Evolutionary conservation across 148 eudicot genomes (phyloP).

Genomic region (Beta vulgaris): DNA sequence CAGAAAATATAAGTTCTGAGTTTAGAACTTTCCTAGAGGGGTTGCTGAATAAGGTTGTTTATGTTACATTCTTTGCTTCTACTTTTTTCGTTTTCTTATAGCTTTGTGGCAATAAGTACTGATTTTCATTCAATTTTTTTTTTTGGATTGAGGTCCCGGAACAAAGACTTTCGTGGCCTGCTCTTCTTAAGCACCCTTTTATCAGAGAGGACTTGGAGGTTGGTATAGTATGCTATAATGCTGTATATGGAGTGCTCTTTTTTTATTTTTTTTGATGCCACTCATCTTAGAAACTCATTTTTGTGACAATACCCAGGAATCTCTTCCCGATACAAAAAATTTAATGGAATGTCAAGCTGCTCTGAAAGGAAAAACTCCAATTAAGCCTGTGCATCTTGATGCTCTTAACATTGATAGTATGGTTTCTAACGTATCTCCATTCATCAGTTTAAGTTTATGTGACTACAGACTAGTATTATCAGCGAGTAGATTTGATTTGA

Average conservation of each 20-base stretch:
- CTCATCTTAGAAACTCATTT: neutral
- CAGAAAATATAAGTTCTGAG: constrained; percentile 77
- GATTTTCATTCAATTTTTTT: constrained; percentile 17
- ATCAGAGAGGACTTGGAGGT: constrained; percentile 65
- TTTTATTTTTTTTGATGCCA: neutral
- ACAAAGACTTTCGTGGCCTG: constrained; percentile 87
- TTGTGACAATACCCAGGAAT: constrained; percentile 44
- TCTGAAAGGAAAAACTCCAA: constrained; percentile 43
- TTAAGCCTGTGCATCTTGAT: constrained; percentile 33
- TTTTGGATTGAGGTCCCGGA: constrained; percentile 65
- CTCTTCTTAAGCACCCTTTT: constrained; percentile 87
- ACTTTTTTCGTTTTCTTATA: neutral
- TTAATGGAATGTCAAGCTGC: constrained; percentile 46
- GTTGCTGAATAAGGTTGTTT: constrained; percentile 80
- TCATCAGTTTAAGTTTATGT: neutral
- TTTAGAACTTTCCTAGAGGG: constrained; percentile 83
- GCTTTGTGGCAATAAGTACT: constrained; percentile 1
- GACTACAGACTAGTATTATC: neutral
- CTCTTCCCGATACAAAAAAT: constrained; percentile 40
- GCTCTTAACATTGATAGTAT: constrained; percentile 53
- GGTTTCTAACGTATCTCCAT: constrained; percentile 18
- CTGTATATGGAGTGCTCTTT: neutral
- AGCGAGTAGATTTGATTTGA: too few species aligned
- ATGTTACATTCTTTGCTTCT: neutral
- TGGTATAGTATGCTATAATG: constrained; percentile 27